Conservation (phyloP, 331 rosid species). For the Cydonia oblonga region DNA sequence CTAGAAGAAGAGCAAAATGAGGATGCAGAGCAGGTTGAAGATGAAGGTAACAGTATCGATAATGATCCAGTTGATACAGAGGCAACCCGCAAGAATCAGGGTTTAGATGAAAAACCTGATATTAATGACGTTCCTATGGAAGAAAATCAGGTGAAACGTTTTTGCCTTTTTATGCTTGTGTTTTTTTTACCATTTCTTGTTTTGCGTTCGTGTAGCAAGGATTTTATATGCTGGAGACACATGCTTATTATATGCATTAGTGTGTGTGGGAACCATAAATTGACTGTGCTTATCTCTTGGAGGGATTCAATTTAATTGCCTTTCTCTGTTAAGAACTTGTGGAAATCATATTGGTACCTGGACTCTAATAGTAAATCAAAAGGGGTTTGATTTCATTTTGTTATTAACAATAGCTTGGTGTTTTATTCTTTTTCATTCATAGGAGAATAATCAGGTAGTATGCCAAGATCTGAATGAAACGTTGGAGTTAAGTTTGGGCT, state of each 20-base stretch:
- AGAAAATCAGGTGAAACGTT: constrained; percentile 63
- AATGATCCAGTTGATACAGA: constrained; percentile 33
- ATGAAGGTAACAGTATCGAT: constrained; percentile 43
- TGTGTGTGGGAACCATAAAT: background rate
- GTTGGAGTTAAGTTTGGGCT: constrained; percentile 84
- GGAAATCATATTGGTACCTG: background rate
- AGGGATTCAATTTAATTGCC: background rate
- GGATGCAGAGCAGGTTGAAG: constrained; percentile 49
- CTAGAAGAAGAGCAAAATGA: constrained; percentile 78
- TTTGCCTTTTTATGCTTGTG: background rate
- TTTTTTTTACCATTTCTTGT: background rate
- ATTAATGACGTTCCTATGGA: constrained; percentile 87
- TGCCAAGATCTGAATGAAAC: constrained; percentile 95
- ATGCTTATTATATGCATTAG: background rate
- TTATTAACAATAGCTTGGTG: background rate
- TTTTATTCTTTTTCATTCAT: constrained; percentile 22
- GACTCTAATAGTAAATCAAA: background rate
- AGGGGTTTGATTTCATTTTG: background rate
- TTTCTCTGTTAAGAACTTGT: background rate
- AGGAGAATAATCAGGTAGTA: constrained; percentile 51
- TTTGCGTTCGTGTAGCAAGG: background rate
- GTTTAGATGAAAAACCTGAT: constrained; percentile 75
- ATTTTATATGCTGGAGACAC: background rate
- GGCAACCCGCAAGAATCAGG: constrained; percentile 31
- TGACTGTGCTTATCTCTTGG: background rate